A percentile compares a stretch with the other conserved stretches of the same genome.
Conservation (phyloP, 345 rosid species). For the Salix dunnii region DNA sequence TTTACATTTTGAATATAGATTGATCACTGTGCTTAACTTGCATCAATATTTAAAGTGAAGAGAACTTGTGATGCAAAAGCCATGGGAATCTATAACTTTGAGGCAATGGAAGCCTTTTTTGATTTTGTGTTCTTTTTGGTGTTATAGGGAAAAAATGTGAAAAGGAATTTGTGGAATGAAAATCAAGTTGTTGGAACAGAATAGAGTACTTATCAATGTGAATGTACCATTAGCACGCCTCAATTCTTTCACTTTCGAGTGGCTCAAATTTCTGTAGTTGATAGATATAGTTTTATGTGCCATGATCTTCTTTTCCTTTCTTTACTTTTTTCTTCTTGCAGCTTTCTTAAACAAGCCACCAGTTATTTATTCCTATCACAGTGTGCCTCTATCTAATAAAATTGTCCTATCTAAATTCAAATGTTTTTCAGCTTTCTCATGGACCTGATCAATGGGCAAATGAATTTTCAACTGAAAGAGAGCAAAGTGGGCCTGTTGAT, state of each 20-base stretch:
- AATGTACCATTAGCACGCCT: not conserved
- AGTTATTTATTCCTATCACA: not conserved
- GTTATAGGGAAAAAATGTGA: not conserved
- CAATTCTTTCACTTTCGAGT: not conserved
- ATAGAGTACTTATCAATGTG: not conserved
- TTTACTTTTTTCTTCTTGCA: too few species aligned
- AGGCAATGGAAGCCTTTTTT: not conserved
- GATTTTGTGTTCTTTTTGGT: not conserved
- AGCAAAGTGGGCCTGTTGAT: constrained; percentile 48
- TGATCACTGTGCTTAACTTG: too few species aligned
- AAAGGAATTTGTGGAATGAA: not conserved
- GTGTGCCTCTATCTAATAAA: not conserved
- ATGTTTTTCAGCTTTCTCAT: constrained; percentile 13
- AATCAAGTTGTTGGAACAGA: not conserved
- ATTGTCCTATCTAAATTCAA: not conserved
- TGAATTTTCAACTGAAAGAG: constrained; percentile 69
- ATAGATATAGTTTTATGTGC: not conserved
- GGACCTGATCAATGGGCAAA: constrained; percentile 78
- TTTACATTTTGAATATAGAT: too few species aligned
- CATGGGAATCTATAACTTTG: too few species aligned
- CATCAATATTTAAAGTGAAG: too few species aligned
- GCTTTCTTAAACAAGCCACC: not conserved
- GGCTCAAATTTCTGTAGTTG: not conserved
- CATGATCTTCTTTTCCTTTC: not conserved
- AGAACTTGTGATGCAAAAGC: too few species aligned